Evolutionary conservation across 352 stramenopile species (phyloP).

Genomic region (Pythium grandisporangium): DNA sequence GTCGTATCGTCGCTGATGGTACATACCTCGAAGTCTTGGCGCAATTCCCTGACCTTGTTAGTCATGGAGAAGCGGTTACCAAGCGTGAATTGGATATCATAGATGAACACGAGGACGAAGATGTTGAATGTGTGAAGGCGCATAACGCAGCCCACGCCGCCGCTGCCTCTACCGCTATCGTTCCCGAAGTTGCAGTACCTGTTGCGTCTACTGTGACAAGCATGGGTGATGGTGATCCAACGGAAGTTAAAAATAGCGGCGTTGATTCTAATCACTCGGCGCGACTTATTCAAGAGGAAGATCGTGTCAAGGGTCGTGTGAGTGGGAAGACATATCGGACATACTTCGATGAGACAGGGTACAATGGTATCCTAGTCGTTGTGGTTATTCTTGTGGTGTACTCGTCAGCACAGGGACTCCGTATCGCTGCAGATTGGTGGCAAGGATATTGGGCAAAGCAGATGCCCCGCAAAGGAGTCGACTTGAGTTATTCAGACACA

Average conservation of each 20-base stretch:
- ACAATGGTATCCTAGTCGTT: conserved; percentile 15
- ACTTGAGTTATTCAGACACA: conserved; percentile 11
- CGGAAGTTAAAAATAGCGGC: not conserved
- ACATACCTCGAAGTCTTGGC: conserved; percentile 11
- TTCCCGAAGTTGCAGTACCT: not conserved
- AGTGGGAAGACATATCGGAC: conserved; percentile 17
- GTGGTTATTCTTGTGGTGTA: conserved; percentile 10
- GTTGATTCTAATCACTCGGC: not conserved
- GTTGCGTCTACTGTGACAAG: too few relatives aligned
- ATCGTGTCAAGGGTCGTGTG: conserved; percentile 18
- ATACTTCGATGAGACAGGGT: conserved; percentile 21
- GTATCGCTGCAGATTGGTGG: conserved; percentile 13
- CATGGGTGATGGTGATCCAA: too few relatives aligned
- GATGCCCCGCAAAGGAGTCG: conserved; percentile 7
- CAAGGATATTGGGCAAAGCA: conserved; percentile 18
- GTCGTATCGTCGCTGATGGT: conserved; percentile 15
- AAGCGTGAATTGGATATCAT: conserved; percentile 1
- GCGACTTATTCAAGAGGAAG: conserved; percentile 16
- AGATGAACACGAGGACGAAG: conserved; percentile 1
- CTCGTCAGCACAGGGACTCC: conserved; percentile 8
- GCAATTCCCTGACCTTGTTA: conserved; percentile 9
- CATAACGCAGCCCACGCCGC: conserved; percentile 2
- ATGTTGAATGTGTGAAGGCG: conserved; percentile 9
- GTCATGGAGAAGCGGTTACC: not conserved
- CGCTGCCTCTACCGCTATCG: not conserved